Evolutionary conservation across 208 protist species (phyloP), one percentile per base, ranked within the genome.

Genomic region (Crithidia bombi): DNA sequence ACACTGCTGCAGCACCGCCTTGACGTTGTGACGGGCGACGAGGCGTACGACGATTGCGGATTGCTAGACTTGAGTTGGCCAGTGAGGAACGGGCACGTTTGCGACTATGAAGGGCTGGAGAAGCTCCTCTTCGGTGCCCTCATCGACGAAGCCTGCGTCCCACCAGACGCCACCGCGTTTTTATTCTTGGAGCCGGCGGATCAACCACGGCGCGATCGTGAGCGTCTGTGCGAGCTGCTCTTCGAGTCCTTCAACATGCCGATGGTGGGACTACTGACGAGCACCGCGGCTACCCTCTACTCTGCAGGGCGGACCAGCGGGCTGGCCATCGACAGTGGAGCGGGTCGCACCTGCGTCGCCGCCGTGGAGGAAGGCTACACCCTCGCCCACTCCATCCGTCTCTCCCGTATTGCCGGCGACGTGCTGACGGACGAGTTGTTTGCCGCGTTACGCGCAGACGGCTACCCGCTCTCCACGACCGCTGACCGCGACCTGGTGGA

Each of bases 241-340:
- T 99, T 99, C 77, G 99, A 99, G 83, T 88, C 82, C 51, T 99
- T 99, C 74, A 88, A 92, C 63, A 96, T 99, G 63, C 86, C 95
- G 19, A 86, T 88, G 10, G 65, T 96, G 15, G 96, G 98, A 59
- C 73, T 99, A 32, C 82, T 95, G 44, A 98, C 97, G 73, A 89
- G 93, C 54, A 75, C 89, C n/a, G 86, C 98, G 1, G 73, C 99
- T 14, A 97, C 96, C 9, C 85, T 99, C 17, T 99, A 99, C 84
- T 90, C 98, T 7, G 92, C 98, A n/a, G 98, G 99, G 49, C 87
- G 98, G 14, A 89, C 94, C 0, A 99, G 97, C 19, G 99, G 99
- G 65, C 84, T 99, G 14, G 98, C 99, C 7, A 76, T 99, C 33
- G 98, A 99, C 79, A 98, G 93, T 65, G 99, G 99, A 49, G 98